Evolutionary conservation across 2,329 filamentous ascomycete species (phyloP), one percentile per base, ranked within the genome.

Genomic region (Fusarium hostae): DNA sequence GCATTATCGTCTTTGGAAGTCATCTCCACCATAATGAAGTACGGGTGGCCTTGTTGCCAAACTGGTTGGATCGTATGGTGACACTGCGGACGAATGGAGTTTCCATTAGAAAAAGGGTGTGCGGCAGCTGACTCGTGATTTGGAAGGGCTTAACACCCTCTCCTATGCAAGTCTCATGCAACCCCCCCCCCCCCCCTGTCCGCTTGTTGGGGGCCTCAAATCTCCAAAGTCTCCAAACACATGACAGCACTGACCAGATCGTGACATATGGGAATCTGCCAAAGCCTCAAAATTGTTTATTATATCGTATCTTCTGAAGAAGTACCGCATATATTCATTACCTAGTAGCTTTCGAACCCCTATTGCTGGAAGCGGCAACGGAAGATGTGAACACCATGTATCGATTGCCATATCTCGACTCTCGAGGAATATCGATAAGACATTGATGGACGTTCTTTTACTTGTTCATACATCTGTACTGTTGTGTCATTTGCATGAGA

Each of bases 21-120:
- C 48, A 16, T n/a, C 0, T 16, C 43, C 26, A 30, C 37, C 41
- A 51, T 37, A 0, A 50, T 24, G 24, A 26, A 44, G 2, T 20
- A 2, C 6, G 24, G 13, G 20, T 9, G 20, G 20, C 7, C 9
- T 2, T 6, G 3, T n/a, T 18, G 20, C 6, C 8, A 22, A 22
- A 34, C 12, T 24, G 22, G 22, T 30, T n/a, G 57, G 26, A 16
- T 24, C 13, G 15, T 5, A 18, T 20, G 20, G 26, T 26, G 2
- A 30, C 35, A 12, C 7, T 7, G n/a, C 22, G 24, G n/a, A 13
- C 26, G 20, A 16, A 54, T 44, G 3, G 22, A 39, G 18, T 35
- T 51, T 41, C 16, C 24, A 35, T 3, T 3, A 50, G n/a, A 11
- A 50, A 35, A 50, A 34, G 6, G 47, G 30, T 45, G 43, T 45